phyloP scores from a whole-genome alignment of 768 basidiomycete genomes.

The Agrocybe praecox region DNA sequence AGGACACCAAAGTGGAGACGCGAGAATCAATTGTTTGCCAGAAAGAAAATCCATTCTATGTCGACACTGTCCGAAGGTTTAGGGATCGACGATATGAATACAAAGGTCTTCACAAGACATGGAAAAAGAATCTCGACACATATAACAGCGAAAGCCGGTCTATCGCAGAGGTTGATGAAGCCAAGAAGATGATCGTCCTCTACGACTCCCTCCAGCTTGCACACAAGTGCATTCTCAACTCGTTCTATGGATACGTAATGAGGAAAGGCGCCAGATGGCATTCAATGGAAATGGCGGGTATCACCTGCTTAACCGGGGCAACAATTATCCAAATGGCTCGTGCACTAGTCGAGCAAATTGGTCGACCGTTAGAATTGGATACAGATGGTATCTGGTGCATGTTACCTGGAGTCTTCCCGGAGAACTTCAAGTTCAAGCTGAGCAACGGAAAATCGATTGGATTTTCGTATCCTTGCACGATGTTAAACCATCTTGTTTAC shows the following conservation, averaged over 20 bases:
- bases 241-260: slow-evolving; percentile 99
- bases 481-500: slow-evolving; percentile 98
- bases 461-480: slow-evolving; percentile 98
- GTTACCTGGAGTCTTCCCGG: slow-evolving; percentile 97
- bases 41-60: slow-evolving; percentile 97
- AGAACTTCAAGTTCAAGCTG: slow-evolving; percentile 96
- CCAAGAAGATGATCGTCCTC: slow-evolving; percentile 98
- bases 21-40: slow-evolving; percentile 97
- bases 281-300: slow-evolving; percentile 99
- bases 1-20: slow-evolving; percentile 94
- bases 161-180: slow-evolving; percentile 90
- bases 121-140: slow-evolving; percentile 97
- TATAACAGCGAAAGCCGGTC: slow-evolving; percentile 67
- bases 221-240: slow-evolving; percentile 99
- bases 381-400: slow-evolving; percentile 99
- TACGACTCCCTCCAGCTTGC: slow-evolving; percentile 99
- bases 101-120: slow-evolving; percentile 97
- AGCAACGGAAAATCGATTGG: slow-evolving; percentile 82
- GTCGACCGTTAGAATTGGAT: slow-evolving; percentile 94
- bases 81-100: slow-evolving; percentile 98
- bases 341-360: slow-evolving; percentile 95
- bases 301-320: slow-evolving; percentile 96
- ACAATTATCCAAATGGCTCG: slow-evolving; percentile 99
- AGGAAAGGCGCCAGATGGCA: slow-evolving; percentile 99
- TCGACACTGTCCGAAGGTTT: slow-evolving; percentile 96